Conservation (phyloP, 208 protist genomes). For the Trypanosoma platydactyli region DNA sequence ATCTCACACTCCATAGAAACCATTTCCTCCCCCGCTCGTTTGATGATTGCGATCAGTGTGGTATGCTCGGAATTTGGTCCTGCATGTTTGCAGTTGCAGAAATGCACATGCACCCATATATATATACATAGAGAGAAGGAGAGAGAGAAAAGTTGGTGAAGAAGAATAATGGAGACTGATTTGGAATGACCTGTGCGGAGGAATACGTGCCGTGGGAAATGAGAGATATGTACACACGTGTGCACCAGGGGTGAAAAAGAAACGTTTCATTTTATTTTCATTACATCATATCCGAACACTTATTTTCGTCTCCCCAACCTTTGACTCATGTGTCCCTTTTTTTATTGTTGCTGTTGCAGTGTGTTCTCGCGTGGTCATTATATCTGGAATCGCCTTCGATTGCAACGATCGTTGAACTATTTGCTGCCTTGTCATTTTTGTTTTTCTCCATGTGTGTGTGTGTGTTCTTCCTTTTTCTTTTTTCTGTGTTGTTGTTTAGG, state of each 20-base stretch:
- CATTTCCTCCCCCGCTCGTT: background rate
- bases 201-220: too few species aligned
- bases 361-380: too few species aligned
- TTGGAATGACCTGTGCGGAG: too few species aligned
- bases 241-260: too few species aligned
- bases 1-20: background rate
- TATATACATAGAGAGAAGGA: too few species aligned
- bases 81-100: slow-evolving; percentile 24
- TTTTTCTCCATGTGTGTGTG: background rate
- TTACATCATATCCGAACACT: too few species aligned
- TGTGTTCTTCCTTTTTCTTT: slow-evolving; percentile 18
- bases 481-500: slow-evolving; percentile 5
- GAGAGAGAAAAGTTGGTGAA: slow-evolving; percentile 20
- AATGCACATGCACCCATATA: background rate
- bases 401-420: too few species aligned
- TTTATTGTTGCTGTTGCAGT: slow-evolving; percentile 2
- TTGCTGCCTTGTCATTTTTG: slow-evolving; percentile 7
- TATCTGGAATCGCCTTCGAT: too few species aligned
- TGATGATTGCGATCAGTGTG: slow-evolving; percentile 23
- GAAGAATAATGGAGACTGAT: slow-evolving; percentile 4
- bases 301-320: too few species aligned
- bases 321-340: slow-evolving; percentile 6
- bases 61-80: background rate
- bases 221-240: too few species aligned
- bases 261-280: too few species aligned